Evolutionary conservation across 495 filamentous ascomycete species (phyloP).

Genomic region (Daldinia caldariorum): DNA sequence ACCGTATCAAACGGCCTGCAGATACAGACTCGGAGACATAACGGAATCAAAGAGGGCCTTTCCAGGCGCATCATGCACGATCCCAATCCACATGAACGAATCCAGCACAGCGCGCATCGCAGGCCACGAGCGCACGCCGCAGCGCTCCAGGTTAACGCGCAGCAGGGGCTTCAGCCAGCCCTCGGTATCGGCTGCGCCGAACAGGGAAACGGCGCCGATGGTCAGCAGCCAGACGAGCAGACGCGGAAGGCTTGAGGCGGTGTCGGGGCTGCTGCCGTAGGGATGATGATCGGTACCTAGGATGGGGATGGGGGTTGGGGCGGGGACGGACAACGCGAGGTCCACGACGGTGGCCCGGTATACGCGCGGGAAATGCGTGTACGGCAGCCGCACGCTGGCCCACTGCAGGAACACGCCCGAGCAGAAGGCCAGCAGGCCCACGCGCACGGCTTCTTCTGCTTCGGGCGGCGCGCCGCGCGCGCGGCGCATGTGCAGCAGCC

Average conservation of each 20-base stretch:
- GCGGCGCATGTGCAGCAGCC: conserved; percentile 46
- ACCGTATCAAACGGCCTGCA: not conserved
- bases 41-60: conserved; percentile 30
- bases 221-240: conserved; percentile 53
- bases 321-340: not conserved
- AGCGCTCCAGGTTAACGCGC: conserved; percentile 33
- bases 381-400: conserved; percentile 41
- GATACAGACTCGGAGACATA: not conserved
- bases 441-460: conserved; percentile 51
- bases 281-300: no score
- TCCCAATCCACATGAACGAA: conserved; percentile 50
- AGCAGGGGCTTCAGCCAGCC: conserved; percentile 46
- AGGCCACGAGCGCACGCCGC: conserved; percentile 43
- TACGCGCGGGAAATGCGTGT: conserved; percentile 37
- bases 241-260: no score
- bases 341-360: conserved; percentile 23
- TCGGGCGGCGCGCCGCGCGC: conserved; percentile 45
- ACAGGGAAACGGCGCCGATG: conserved; percentile 49
- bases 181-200: conserved; percentile 36
- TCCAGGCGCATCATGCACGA: conserved; percentile 50
- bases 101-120: conserved; percentile 43
- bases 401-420: conserved; percentile 55
- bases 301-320: no score
- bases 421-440: conserved; percentile 54
- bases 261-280: no score